These are phyloP conservation scores for Hibiscus syriacus DNA, from an alignment of 345 rosid genomes.

Conservation along the genomic window DNA sequence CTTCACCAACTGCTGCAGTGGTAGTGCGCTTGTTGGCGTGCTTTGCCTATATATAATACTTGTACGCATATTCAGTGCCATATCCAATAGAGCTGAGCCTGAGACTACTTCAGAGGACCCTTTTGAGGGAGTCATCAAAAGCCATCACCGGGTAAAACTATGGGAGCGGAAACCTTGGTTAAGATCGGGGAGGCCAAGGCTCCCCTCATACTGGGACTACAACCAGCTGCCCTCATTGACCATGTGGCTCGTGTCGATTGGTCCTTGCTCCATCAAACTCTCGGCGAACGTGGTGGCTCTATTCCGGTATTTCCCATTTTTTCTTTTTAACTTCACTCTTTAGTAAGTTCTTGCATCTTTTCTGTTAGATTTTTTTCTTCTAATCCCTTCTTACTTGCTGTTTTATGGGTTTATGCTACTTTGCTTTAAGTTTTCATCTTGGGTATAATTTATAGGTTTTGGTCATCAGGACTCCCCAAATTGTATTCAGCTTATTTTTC, in stretches of 20 bases:
- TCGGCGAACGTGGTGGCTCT: slow-evolving; percentile 96
- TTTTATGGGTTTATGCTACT: background rate
- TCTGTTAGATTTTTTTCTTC: no score
- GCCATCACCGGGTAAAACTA: no score
- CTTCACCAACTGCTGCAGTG: background rate
- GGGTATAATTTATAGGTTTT: background rate
- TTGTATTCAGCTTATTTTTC: background rate
- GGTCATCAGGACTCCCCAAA: background rate
- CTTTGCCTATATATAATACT: slow-evolving; percentile 7
- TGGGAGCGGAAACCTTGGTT: slow-evolving; percentile 68
- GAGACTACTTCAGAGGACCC: background rate
- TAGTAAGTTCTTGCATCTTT: background rate
- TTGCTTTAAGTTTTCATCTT: background rate
- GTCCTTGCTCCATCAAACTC: slow-evolving; percentile 60
- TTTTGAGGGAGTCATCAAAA: background rate
- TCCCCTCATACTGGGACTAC: slow-evolving; percentile 77
- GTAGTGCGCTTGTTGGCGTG: background rate
- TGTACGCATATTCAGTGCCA: background rate
- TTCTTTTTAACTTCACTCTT: background rate
- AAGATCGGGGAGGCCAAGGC: slow-evolving; percentile 17
- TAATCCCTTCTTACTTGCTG: background rate
- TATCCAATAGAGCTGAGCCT: background rate
- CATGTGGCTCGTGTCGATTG: slow-evolving; percentile 74
- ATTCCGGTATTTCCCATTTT: slow-evolving; percentile 40
- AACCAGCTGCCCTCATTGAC: slow-evolving; percentile 86